Evolutionary conservation across 192 early-diverging fungal species (phyloP), one percentile per base, ranked within the genome.

Genomic region (Gaertneriomyces sp.): DNA sequence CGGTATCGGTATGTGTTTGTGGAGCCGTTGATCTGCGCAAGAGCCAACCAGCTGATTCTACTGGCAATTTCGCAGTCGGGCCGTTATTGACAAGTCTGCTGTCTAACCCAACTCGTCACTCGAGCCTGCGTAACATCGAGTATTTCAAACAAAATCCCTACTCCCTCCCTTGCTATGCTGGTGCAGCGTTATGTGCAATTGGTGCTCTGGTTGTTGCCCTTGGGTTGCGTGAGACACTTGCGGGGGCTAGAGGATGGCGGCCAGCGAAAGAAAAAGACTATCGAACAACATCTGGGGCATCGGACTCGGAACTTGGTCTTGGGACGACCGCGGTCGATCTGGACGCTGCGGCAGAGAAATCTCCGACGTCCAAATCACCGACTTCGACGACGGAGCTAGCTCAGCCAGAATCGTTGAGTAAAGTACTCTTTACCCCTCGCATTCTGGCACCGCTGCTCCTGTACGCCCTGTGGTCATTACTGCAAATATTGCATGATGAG

Each of bases 51-150:
- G 9, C 52, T 69, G 16, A 20, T 20, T n/a, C 4, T 19, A 2
- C 2, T 33, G 25, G 25, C 25, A 33, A 33, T 7, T 43, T 4
- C 19, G 42, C 1, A 55, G 66, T 73, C 47, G 90, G 93, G 1
- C 89, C 91, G 0, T 70, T 87, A 0, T 69, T 92, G n/a, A 93
- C 93, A 46, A 93, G 95, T 11, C 82, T 89, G 19, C 85, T 97
- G 2, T 72, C 87, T 0, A 75, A 91, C 19, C 95, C 94, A 11
- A 88, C 77, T 0, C 90, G 85, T 53, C 91, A 91, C 4, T 16
- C 11, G n/a, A 20, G 66, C 16, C 77, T 81, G 70, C 65, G 63
- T 25, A 63, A 85, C 0, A 89, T 89, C 70, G 87, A 85, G 0
- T 81, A 94, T 53, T 82, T 94, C 33, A 73, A 67, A 33, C 40